Base-by-base conservation (phyloP, 495 filamentous ascomycete genomes). In the Pseudoneurospora amorphoporcata region DNA sequence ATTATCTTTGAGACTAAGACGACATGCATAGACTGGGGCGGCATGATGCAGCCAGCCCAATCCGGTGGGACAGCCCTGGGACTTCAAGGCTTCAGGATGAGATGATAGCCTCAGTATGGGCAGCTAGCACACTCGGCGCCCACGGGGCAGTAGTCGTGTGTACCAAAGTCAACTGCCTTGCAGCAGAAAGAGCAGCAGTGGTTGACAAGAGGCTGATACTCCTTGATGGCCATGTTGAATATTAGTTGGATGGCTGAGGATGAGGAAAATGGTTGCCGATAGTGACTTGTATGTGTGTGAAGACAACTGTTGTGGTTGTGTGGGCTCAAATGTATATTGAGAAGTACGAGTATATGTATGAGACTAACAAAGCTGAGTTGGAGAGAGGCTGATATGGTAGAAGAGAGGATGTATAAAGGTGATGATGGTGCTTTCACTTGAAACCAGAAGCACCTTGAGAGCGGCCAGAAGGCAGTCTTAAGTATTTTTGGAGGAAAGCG, bases 141-240 rank as follows among this genome's bases (percentile, higher is more conserved):
- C 53, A 71, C 75, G 23, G 82, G 82, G 82, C 84, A 86, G 77
- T 84, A 86, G 75, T 86, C 84, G 75, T 86, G 84, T 45, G 84
- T 86, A 74, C 84, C 84, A 42, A 84, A 86, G 78, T 86, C 84
- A 71, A 84, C 78, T 47, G 84, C 84, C 78, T 84, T 85, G 83
- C 84, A 86, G 81, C 84, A 86, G 73, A 83, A 86, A 35, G 83
- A 83, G 84, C 84, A 86, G 82, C 84, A 86, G 69, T 83, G 72
- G 79, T 85, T 79, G 80, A 86, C 84, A 71, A 84, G 83, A 73
- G 82, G 78, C 73, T 83, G 76, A 74, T 72, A 75, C 74, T 84
- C 84, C 73, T 81, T 79, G 79, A 83, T 79, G 77, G 80, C 82
- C 84, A 86, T 86, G 72, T 74, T 79, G 79, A 74, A 40, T 12